A percentile compares a stretch with the other conserved stretches of the same genome.
Evolutionary conservation across 495 filamentous ascomycete genomes (phyloP).

Genomic region (Aspergillus diversus): DNA sequence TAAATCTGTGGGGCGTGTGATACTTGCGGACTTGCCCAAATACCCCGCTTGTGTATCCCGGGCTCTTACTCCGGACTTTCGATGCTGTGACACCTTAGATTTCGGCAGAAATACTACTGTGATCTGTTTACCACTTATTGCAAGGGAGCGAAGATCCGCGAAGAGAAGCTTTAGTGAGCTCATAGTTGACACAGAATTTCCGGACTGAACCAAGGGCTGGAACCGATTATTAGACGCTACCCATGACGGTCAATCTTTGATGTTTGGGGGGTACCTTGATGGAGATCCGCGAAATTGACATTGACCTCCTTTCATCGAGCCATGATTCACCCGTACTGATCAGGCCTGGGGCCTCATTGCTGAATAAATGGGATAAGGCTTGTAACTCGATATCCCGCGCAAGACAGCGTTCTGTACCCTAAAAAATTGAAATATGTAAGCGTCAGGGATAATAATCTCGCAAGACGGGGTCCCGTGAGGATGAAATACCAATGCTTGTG

Average conservation of each 20-base stretch:
- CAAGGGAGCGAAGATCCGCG: conserved; percentile 20
- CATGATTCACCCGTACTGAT: conserved; percentile 33
- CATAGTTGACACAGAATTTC: conserved; percentile 5
- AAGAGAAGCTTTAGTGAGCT: conserved; percentile 30
- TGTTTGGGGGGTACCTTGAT: conserved; percentile 32
- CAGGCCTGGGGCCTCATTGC: conserved; percentile 24
- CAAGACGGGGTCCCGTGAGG: background rate
- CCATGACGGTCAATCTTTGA: background rate
- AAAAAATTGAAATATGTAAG: conserved; percentile 17
- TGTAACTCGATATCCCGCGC: conserved; percentile 27
- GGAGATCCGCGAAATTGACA: conserved; percentile 26
- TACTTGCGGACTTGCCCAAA: background rate
- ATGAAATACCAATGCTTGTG: background rate
- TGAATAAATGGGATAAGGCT: conserved; percentile 11
- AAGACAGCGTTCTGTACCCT: conserved; percentile 26
- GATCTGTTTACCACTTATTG: conserved; percentile 24
- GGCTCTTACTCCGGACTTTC: background rate
- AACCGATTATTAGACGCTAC: conserved; percentile 11
- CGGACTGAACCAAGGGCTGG: conserved; percentile 11
- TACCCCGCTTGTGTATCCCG: conserved; percentile 3
- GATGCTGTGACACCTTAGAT: background rate
- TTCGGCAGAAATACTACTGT: conserved; percentile 32
- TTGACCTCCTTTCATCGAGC: conserved; percentile 24
- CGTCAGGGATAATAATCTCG: conserved; percentile 1
- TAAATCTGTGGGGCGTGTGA: background rate